Evolutionary conservation across 179 eudicot species (phyloP), one percentile per base, ranked within the genome.

Genomic region (Sideroxylon spinosum): DNA sequence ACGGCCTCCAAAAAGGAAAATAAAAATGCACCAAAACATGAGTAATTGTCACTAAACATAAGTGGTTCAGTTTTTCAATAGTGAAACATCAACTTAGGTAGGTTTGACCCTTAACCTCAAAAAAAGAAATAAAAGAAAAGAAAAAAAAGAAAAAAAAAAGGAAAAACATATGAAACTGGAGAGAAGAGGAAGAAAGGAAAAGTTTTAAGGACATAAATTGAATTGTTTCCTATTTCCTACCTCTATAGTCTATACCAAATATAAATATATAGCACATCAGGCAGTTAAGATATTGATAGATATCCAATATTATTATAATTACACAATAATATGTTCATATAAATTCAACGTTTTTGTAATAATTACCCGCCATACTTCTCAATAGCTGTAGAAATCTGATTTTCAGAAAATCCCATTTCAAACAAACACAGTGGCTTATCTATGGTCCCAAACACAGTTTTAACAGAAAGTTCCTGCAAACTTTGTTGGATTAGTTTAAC

Each of bases 371-470:
- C 99, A 83, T 87, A 90, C 76, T 82, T 88, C 67, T 95, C 98
- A 84, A 95, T 89, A 57, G 95, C 98, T 66, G 85, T 81, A 77
- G 98, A 95, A 84, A 95, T 91, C 66, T 93, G 95, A 26, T 90
- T 81, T 79, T 95, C 99, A 7, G 91, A 79, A 79, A 95, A 95
- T 68, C 99, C 99, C 91, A 95, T 86, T 76, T 86, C 88, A 78
- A 93, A 90, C 88, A 95, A 84, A 52, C 82, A 84, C 63, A 95
- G 90, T 71, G 98, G 89, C 91, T 87, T 95, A 81, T 93, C 95
- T 93, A 92, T 89, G 67, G 93, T 92, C 71, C 99, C 95, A 84
- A 88, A 93, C 76, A 95, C 99, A 46, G 91, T 83, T 81, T 62
- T 81, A 79, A 90, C 82, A 82, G 66, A 81, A 79, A 65, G 65